Base-by-base conservation (phyloP, 495 filamentous ascomycete genomes). In the Poronia punctata region DNA sequence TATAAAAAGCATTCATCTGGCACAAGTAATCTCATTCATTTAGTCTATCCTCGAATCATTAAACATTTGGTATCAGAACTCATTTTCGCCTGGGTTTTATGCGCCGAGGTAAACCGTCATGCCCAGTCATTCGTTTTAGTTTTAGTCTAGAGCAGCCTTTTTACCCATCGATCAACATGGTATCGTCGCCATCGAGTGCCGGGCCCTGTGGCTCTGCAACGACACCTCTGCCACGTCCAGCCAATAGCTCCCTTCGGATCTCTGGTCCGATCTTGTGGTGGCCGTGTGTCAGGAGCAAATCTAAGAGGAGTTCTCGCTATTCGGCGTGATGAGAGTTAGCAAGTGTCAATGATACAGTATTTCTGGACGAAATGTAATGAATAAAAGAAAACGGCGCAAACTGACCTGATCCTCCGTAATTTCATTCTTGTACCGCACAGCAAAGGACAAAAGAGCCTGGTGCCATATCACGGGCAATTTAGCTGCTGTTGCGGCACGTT, bases 201-300 rank as follows among this genome's bases (percentile, higher is more conserved):
- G 53, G 59, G 24, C 59, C 67, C 3, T 59, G 49, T 32, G 86
- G 80, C 33, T 83, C 61, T 8, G 79, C 67, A 28, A 62, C 60
- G 5, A 90, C 77, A 17, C 92, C 92, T 48, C 93, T 74, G 8
- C 88, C 92, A 57, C 92, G 75, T 7, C 92, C 92, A 28, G 85
- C 88, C 25, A 97, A 60, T 47, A 98, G 61, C 64, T 98, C 90
- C 53, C 90, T 83, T 53, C 92, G 67, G 18, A 96, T 86, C 54
- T 96, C 92, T 0, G 92, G 86, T 3, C 86, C 86, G 54, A 98
- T 93, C 38, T 79, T 75, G 48, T 83, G 80, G 64, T 98, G 92
- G 6, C 90, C 90, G 43, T 87, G 80, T 20, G 80, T 80, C 28
- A 90, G 63, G n/a, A 98, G 63, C 35, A 97, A 64, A 68, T 98